Base-by-base conservation (phyloP, 148 eudicot species). In the Dysphania ambrosioides region DNA sequence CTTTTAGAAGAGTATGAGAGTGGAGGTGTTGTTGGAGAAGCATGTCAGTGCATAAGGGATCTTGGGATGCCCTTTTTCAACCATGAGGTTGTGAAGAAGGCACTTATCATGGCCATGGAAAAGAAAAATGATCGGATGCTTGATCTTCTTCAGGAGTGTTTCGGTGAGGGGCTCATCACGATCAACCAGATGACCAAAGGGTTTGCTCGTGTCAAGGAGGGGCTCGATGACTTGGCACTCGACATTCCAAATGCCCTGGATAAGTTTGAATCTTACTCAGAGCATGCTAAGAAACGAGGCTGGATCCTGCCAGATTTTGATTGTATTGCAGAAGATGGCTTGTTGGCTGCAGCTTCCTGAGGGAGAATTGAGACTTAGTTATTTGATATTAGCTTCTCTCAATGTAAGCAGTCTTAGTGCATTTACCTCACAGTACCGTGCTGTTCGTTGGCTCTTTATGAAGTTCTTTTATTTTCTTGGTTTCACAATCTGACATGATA, bases 11-110 rank as follows among this genome's bases (percentile, higher is more conserved):
- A 94, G 68, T 94, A 88, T 18, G 97, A 91, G 76, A 90, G 86
- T 57, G 88, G 96, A 21, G 96, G 97, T 58, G 98, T 88, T 7
- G 86, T 94, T 27, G 65, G 86, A 29, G 98, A 94, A 82, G 98
- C 98, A 19, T 91, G 97, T 73, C 90, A 84, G 76, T 94, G 97
- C 77, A 94, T 94, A 12, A 86, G 98, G 41, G 98, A 94, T 66
- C 83, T 94, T 8, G 96, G 90, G 27, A 94, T 94, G 98, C 97
- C 98, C 3, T 94, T 94, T 58, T 94, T 94, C 83, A 88, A 88
- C 77, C 98, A 94, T 5, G 98, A 94, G 84, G 98, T 94, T 32
- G 98, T 94, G 79, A 94, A 94, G 88, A 94, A 88, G 72, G 98
- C 96, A 40, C 73, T 94, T 65, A 86, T 94, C 51, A 94, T 94